Base-by-base conservation (phyloP, 2,329 filamentous ascomycete genomes). In the Coccinonectria pachysandricola region DNA sequence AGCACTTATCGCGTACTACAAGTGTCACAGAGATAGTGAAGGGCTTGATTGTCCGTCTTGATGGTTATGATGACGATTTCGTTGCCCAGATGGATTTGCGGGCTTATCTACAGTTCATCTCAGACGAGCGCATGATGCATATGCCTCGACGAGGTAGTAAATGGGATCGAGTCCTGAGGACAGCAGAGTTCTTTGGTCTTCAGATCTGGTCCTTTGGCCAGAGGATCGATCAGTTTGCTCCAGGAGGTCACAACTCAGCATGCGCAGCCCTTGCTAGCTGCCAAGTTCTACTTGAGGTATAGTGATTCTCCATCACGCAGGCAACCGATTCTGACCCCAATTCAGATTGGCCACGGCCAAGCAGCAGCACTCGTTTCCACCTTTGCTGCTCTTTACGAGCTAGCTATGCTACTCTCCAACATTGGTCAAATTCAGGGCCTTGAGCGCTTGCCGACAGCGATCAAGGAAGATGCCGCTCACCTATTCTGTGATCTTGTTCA, bases 111-210 rank as follows among this genome's bases (percentile, higher is more conserved):
- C 37, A 46, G 12, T 53, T 48, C 36, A 57, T 60, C 26, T 47
- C 49, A 8, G 51, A 59, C 30, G 49, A 59, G 27, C 54, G 57
- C 15, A 43, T 59, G 9, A 49, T 55, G 10, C 55, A 58, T 27
- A 60, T 60, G 53, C 57, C 57, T 3, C 43, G 45, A 5, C 41
- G 51, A 19, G 56, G 54, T n/a, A 59, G 55, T 26, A 48, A 53
- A 23, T 60, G 56, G 56, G 57, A 60, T 28, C 49, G 52, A 1
- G 55, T 60, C 2, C 39, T 60, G 15, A 53, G 50, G 19, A 49
- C 52, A 10, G 57, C 57, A 3, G 54, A 60, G 31, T 59, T 54
- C 45, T 60, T 59, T 21, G 56, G 55, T 3, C 43, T 57, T 5
- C 56, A 59, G 32, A 42, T 60, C 10, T 53, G 48, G 31, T 41